A percentile compares a stretch with the other conserved stretches of the same genome.
Evolutionary conservation across 331 rosid genomes (phyloP).

Genomic region (Erythrophleum ivorense): DNA sequence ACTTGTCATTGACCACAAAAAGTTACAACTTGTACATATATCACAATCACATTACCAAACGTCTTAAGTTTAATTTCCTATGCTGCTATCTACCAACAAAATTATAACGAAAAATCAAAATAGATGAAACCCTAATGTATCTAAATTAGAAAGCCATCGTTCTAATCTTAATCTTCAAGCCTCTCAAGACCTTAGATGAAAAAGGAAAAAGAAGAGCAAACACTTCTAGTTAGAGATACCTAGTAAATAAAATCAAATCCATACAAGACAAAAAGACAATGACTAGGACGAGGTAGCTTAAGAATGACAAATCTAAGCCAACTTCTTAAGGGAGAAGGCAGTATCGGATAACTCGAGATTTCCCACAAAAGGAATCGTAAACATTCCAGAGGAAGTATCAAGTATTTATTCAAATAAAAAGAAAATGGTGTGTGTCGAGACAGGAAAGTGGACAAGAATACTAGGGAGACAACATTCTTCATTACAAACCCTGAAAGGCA

Average conservation of each 20-base stretch:
- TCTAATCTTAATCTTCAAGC: conserved; percentile 23
- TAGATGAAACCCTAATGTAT: neutral
- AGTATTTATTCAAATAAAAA: conserved; percentile 31
- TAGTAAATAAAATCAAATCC: neutral
- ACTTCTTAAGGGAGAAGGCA: conserved; percentile 37
- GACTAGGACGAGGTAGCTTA: conserved; percentile 29
- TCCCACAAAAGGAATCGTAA: conserved; percentile 39
- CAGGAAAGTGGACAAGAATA: conserved; percentile 26
- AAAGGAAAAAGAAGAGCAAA: neutral
- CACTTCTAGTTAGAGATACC: neutral
- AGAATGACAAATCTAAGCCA: conserved; percentile 36
- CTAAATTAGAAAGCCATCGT: neutral
- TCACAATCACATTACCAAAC: no score
- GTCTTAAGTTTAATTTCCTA: no score
- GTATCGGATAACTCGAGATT: conserved; percentile 20
- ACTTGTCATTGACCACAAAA: neutral
- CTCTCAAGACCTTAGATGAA: conserved; percentile 1
- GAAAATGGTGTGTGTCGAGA: conserved; percentile 17
- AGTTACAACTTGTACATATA: no score
- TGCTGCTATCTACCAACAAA: neutral
- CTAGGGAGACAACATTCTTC: conserved; percentile 61
- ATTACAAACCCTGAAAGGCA: conserved; percentile 49
- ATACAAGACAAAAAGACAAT: neutral
- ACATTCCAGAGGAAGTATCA: conserved; percentile 39
- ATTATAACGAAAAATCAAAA: neutral